These are phyloP conservation scores for Trichophyton verrucosum DNA, from an alignment of 2,329 filamentous ascomycete species.

Conservation along the genomic window DNA sequence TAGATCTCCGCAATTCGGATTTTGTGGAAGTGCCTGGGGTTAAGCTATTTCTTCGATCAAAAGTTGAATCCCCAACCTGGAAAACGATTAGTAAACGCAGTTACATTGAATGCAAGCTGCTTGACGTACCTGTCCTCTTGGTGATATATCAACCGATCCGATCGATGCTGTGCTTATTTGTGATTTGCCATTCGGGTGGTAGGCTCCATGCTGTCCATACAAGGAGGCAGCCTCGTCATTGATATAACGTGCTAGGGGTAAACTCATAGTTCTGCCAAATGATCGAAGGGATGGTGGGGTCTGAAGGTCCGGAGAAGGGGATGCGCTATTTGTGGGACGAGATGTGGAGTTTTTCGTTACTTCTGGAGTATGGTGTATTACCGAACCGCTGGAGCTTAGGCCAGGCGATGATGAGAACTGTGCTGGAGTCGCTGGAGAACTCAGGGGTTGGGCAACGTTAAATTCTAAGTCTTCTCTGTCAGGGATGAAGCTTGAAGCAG, in stretches of 20 bases:
- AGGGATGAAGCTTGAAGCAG: neutral
- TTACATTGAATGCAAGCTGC: too few relatives aligned
- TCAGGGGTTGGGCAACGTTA: slow-evolving; percentile 15
- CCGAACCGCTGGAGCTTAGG: slow-evolving; percentile 18
- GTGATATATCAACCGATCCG: slow-evolving; percentile 18
- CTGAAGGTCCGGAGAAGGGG: neutral
- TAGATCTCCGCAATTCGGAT: slow-evolving; percentile 8
- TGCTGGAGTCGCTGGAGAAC: slow-evolving; percentile 17
- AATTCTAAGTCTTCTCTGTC: neutral
- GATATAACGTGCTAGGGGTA: slow-evolving; percentile 30
- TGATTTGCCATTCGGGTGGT: slow-evolving; percentile 10
- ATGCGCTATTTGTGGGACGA: neutral
- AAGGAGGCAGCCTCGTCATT: slow-evolving; percentile 25
- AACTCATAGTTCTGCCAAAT: slow-evolving; percentile 23
- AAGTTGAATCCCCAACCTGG: slow-evolving; percentile 5
- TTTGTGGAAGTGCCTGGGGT: neutral
- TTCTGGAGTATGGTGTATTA: slow-evolving; percentile 10
- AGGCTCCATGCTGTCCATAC: slow-evolving; percentile 14
- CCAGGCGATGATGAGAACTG: slow-evolving; percentile 14
- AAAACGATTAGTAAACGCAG: neutral
- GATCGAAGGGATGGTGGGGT: neutral
- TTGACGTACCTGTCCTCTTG: slow-evolving; percentile 14
- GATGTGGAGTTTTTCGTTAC: neutral
- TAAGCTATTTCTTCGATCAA: slow-evolving; percentile 3
- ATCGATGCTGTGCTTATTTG: slow-evolving; percentile 15